Base-by-base conservation (phyloP, 768 basidiomycete species). In the Leccinum pellstonianum region DNA sequence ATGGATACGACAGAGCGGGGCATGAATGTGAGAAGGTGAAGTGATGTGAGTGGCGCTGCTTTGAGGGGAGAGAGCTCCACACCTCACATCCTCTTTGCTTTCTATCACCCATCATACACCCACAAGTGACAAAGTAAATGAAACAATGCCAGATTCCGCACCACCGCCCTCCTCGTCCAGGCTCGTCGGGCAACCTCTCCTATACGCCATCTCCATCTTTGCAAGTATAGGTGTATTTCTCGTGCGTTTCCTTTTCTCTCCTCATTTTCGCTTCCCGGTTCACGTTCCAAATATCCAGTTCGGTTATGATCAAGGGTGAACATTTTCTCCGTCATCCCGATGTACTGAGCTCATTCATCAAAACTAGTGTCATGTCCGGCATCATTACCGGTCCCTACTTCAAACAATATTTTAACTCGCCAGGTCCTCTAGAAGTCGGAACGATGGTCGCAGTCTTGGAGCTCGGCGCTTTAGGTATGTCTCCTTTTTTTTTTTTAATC, bases 391-490 rank as follows among this genome's bases (percentile, higher is more conserved):
- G 89, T 0, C 88, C 88, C 21, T 82, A 92, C 73, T 93, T 93
- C 75, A 83, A 80, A 64, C 83, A 86, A 56, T 95, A 84, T 76
- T 95, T 98, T 79, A 77, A 90, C 60, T 81, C 86, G 19, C 95
- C 93, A 17, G 81, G 82, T 15, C 79, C 88, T 0, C 75, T 89
- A 53, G 83, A 89, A 67, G 74, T 94, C 23, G 95, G 93, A n/a
- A 93, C 91, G 19, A 94, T 98, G 90, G 94, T 97, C 43, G 92
- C 95, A n/a, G 88, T 95, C 5, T 77, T 96, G 35, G 94, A 98
- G 75, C 82, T 98, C 37, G 95, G 95, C 48, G 95, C 95, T 41
- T 88, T 97, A 72, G 81, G 93, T 92, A 69, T 47, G 86, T 77
- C 55, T 29, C 27, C 25, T 25, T 6, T 47, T 12, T 35, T 27